A percentile compares a stretch with the other conserved stretches of the same genome.
Conservation (phyloP, 2,329 filamentous ascomycete species). For the Ophiocordyceps camponoti-rufipedis region DNA sequence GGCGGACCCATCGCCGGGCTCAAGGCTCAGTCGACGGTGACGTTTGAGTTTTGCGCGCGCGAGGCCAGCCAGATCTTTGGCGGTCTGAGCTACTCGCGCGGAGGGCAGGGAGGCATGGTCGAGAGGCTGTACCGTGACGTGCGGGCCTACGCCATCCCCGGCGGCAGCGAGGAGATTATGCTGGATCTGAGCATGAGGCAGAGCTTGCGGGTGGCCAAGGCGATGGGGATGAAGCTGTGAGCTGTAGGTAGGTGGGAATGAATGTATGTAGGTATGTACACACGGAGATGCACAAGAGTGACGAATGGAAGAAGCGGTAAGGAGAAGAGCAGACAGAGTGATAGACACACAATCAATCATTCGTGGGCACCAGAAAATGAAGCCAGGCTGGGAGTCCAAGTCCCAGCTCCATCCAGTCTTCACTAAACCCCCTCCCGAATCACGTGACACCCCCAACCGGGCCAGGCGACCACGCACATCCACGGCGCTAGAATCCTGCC, state of each 20-base stretch:
- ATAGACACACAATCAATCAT: too few species aligned
- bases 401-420: background rate
- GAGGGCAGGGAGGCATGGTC: constrained; percentile 88
- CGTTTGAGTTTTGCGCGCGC: constrained; percentile 93
- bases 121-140: constrained; percentile 92
- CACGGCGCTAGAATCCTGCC: background rate
- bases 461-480: background rate
- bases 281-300: background rate
- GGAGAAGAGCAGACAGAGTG: too few species aligned
- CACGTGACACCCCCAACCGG: background rate
- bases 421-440: background rate
- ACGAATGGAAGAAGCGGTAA: background rate
- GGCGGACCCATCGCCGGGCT: constrained; percentile 85
- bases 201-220: constrained; percentile 72
- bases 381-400: too few species aligned
- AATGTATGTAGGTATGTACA: too few species aligned
- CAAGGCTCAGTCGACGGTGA: constrained; percentile 86
- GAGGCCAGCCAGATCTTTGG: constrained; percentile 97
- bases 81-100: constrained; percentile 77
- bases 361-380: too few species aligned
- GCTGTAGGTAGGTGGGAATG: too few species aligned
- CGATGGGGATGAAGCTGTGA: constrained; percentile 86
- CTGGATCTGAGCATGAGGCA: constrained; percentile 88
- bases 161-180: constrained; percentile 97
- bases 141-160: constrained; percentile 87